Evolutionary conservation across 192 early-diverging fungal species (phyloP).

Genomic region (Obelidium mucronatum): DNA sequence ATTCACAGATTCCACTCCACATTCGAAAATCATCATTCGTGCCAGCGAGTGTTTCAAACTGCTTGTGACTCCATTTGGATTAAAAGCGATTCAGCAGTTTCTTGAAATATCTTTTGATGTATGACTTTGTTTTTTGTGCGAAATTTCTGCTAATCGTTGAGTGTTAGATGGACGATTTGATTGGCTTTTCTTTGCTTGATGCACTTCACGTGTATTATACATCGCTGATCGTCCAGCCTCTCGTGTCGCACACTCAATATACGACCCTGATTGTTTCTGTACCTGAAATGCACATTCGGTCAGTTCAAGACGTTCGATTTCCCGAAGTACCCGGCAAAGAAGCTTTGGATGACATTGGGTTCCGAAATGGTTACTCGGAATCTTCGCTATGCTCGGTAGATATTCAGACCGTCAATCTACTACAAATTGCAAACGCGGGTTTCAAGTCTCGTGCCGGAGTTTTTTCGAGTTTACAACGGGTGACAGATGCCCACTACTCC

Average conservation of each 20-base stretch:
- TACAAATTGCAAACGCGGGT: constrained; percentile 58
- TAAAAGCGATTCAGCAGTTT: constrained; percentile 72
- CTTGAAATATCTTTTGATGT: constrained; percentile 49
- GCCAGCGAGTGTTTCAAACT: constrained; percentile 46
- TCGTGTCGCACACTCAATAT: constrained; percentile 56
- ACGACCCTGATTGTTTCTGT: constrained; percentile 61
- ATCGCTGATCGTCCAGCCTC: constrained; percentile 57
- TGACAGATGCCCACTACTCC: constrained; percentile 39
- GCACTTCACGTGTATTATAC: constrained; percentile 70
- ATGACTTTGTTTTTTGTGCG: constrained; percentile 1
- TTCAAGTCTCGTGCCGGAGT: constrained; percentile 55
- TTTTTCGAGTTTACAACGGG: constrained; percentile 11
- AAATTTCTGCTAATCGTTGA: neutral
- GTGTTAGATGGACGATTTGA: constrained; percentile 44
- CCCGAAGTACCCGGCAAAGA: constrained; percentile 26
- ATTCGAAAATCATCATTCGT: constrained; percentile 28
- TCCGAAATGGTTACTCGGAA: constrained; percentile 66
- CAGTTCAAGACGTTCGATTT: constrained; percentile 77
- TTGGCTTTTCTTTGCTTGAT: constrained; percentile 64
- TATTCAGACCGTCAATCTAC: constrained; percentile 44
- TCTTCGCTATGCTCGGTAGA: constrained; percentile 71
- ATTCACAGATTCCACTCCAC: neutral
- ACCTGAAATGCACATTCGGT: constrained; percentile 64
- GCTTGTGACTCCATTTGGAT: constrained; percentile 71
- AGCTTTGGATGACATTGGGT: constrained; percentile 41